Base-by-base conservation (phyloP, 805 yeast genomes). In the Komagataella mondaviorum region DNA sequence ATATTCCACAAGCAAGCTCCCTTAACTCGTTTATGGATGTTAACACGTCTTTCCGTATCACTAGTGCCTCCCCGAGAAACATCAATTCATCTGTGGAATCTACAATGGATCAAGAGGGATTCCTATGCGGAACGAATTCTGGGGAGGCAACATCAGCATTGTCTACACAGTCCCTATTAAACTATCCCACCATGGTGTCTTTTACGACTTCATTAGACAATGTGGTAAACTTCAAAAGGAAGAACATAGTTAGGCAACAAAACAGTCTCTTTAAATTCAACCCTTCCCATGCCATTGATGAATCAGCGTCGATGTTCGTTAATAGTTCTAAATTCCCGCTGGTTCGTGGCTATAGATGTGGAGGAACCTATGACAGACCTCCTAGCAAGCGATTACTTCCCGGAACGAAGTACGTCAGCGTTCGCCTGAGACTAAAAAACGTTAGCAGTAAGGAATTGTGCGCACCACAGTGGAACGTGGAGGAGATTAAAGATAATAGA, bases 301-400 rank as follows among this genome's bases (percentile, higher is more conserved):
- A 10, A 4, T 30, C 39, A 10, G n/a, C n/a, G 12, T 30, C n/a
- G 12, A 30, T 10, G n/a, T 30, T 30, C 39, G 14, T 30, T 30
- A 10, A 30, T 14, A 10, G 12, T 10, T 30, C 39, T 10, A 10
- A 5, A 4, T 3, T 30, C 12, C 39, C 39, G n/a, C 39, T 30
- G n/a, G 39, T 10, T 2, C 39, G 85, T 54, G 85, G 85, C 8
- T 65, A 77, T 6, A 72, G 77, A 24, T 77, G 81, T 3, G 84
- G 85, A 18, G 83, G 84, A 0, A 66, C 4, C 12, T 10, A 76
- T 36, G 73, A 81, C 1, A 70, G 75, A 51, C 83, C 84, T 2
- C 84, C 84, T 22, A 30, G 12, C 14, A 30, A 8, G 14, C 49
- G 30, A 14, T 23, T 24, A 30, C 22, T 52, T 44, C 43, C 51